A percentile compares a stretch with the other conserved stretches of the same genome.
Evolutionary conservation across 2,329 filamentous ascomycete species (phyloP).

Genomic region (Cladorrhinum sp.): DNA sequence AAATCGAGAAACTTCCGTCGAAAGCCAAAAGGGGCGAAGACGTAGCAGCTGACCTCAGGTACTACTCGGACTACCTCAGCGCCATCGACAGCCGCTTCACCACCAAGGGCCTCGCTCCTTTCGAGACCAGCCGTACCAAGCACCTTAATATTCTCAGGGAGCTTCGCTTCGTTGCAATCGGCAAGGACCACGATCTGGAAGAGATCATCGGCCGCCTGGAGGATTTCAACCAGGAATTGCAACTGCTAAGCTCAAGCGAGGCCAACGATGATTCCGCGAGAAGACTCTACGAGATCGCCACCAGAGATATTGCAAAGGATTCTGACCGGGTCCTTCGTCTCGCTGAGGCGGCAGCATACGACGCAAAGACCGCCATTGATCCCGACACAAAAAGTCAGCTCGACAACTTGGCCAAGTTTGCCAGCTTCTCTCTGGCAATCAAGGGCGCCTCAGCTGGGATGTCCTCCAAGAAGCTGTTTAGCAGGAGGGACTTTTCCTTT

Average conservation of each 20-base stretch:
- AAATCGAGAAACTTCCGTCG: background rate
- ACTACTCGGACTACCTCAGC: constrained; percentile 6
- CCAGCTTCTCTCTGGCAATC: constrained; percentile 10
- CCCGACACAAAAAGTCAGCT: background rate
- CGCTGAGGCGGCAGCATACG: constrained; percentile 10
- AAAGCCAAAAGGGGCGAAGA: constrained; percentile 1
- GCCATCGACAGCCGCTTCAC: background rate
- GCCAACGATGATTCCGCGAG: background rate
- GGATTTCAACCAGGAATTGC: constrained; percentile 9
- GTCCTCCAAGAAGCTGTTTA: constrained; percentile 14
- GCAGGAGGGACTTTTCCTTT: constrained; percentile 13
- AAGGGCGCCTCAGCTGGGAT: constrained; percentile 4
- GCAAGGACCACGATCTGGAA: too few species aligned
- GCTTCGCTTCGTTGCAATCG: too few species aligned
- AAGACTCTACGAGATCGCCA: constrained; percentile 3
- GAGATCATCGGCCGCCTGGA: constrained; percentile 1
- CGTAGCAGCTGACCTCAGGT: constrained; percentile 1
- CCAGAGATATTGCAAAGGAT: constrained; percentile 1
- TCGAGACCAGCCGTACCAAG: background rate
- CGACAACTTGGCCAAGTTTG: constrained; percentile 11
- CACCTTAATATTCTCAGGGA: too few species aligned
- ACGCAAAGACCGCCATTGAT: constrained; percentile 7
- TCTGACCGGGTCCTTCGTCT: constrained; percentile 3
- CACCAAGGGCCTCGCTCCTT: background rate
- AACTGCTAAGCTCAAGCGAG: background rate